Percentiles rank a stretch among this genome's conserved stretches.
phyloP scores from a whole-genome alignment of 768 basidiomycete genomes.

The Russula sp. region DNA sequence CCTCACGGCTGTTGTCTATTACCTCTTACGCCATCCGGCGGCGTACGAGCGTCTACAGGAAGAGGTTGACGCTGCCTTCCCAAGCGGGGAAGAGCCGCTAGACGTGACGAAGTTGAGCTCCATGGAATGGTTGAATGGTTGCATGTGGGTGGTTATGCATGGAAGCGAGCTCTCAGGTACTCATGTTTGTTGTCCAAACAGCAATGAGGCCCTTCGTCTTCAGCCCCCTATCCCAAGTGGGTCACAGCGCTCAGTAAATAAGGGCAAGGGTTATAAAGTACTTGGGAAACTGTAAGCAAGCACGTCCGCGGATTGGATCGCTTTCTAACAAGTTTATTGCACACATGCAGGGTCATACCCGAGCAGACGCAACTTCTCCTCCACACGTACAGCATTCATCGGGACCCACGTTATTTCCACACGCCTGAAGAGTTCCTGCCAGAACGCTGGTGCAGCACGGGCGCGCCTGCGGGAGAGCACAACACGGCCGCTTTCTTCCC shows the following conservation, averaged over 20 bases:
- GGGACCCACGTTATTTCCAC: constrained; percentile 18
- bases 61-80: constrained; percentile 16
- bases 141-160: constrained; percentile 12
- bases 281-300: constrained; percentile 6
- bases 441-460: constrained; percentile 13
- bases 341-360: constrained; percentile 6
- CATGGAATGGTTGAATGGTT: constrained; percentile 19
- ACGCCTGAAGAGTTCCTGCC: constrained; percentile 18
- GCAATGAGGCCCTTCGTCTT: constrained; percentile 47
- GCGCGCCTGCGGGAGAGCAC: constrained; percentile 21
- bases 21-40: constrained; percentile 32
- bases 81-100: constrained; percentile 16
- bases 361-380: constrained; percentile 19
- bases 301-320: neutral
- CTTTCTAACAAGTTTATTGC: neutral
- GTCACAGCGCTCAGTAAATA: constrained; percentile 37
- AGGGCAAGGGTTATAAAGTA: constrained; percentile 31
- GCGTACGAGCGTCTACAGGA: constrained; percentile 15
- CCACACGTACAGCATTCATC: constrained; percentile 21
- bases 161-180: neutral
- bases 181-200: constrained; percentile 22
- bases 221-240: constrained; percentile 46
- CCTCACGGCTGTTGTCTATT: constrained; percentile 33
- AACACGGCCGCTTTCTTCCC: constrained; percentile 37
- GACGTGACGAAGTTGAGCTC: constrained; percentile 10